Base-by-base conservation (phyloP, 2,329 filamentous ascomycete species). In the Sclerotinia glacialis region DNA sequence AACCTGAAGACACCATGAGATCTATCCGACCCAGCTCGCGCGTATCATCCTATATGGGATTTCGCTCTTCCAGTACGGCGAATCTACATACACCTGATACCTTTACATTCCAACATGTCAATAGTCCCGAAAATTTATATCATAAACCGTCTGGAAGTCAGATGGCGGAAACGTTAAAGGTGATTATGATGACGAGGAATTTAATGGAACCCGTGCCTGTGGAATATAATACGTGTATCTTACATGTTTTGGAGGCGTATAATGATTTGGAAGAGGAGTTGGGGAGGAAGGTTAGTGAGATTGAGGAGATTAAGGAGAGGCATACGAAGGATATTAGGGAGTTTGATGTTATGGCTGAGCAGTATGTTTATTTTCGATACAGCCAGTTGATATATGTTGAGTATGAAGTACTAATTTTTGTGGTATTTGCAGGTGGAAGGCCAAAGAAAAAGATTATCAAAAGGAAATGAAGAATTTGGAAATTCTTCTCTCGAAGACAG, bases 171-270 rank as follows among this genome's bases (percentile, higher is more conserved):
- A 74, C 72, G 28, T 63, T 77, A 7, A 73, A 76, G 61, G 73
- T 75, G 1, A 69, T 74, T 3, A 75, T 77, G 74, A 76, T 77
- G 75, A 75, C 68, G 55, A 69, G 67, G n/a, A 69, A 65, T 3
- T 63, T 72, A 1, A 65, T 72, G 28, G 65, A 70, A 0, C 65
- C 74, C 1, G 53, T 77, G 4, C 75, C 75, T 3, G 66, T 72
- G 2, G 67, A 75, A 46, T 75, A 76, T 49, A 77, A 76, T 44
- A 72, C 71, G 37, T 72, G 70, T 54, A 74, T 77, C 23, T 50
- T 76, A n/a, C 72, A 76, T 54, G 68, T 76, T 28, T 56, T 77
- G 3, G 75, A 77, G 62, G 69, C 70, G 4, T 77, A 76, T 67
- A 68, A 73, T 6, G 67, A 73, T 49, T 50, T 75, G 31, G 65